A percentile compares a stretch with the other conserved stretches of the same genome.
These are phyloP conservation scores for Neolentinus lepideus DNA, from an alignment of 1,284 basidiomycete species.

Conservation along the genomic window DNA sequence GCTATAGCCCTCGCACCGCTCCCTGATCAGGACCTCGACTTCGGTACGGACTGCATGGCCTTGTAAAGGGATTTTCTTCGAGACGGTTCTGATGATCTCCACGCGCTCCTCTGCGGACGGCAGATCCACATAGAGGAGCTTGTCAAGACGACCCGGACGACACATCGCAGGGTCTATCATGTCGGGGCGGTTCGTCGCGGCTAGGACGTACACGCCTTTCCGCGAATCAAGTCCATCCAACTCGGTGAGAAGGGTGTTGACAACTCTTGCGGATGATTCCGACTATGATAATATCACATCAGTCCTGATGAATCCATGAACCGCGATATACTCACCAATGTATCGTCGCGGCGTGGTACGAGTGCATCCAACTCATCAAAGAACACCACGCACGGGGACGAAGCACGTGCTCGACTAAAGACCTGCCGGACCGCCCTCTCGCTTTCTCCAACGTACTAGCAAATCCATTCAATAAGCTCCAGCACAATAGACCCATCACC, in stretches of 20 bases:
- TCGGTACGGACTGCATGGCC: conserved; percentile 21
- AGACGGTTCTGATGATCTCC: conserved; percentile 79
- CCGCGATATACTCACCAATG: conserved; percentile 74
- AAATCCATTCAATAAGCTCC: neutral
- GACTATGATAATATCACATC: no score
- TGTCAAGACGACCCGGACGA: conserved; percentile 92
- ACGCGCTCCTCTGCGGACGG: conserved; percentile 73
- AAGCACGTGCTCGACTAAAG: conserved; percentile 83
- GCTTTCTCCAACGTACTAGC: conserved; percentile 94
- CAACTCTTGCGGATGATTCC: conserved; percentile 94
- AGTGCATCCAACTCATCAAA: conserved; percentile 97
- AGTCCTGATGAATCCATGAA: no score
- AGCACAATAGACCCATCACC: neutral
- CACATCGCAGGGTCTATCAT: conserved; percentile 99
- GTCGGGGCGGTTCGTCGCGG: conserved; percentile 96
- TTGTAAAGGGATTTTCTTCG: conserved; percentile 68
- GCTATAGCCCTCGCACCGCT: conserved; percentile 79
- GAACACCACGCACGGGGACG: conserved; percentile 87
- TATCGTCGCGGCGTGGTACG: conserved; percentile 90
- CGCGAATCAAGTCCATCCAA: conserved; percentile 90
- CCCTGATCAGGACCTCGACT: conserved; percentile 44
- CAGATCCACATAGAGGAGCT: conserved; percentile 93
- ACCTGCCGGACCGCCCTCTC: conserved; percentile 94
- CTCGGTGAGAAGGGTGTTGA: conserved; percentile 95
- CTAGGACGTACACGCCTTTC: conserved; percentile 92